phyloP scores from a whole-genome alignment of 2,329 filamentous ascomycete species.

The Drechslerella coelobrocha region DNA sequence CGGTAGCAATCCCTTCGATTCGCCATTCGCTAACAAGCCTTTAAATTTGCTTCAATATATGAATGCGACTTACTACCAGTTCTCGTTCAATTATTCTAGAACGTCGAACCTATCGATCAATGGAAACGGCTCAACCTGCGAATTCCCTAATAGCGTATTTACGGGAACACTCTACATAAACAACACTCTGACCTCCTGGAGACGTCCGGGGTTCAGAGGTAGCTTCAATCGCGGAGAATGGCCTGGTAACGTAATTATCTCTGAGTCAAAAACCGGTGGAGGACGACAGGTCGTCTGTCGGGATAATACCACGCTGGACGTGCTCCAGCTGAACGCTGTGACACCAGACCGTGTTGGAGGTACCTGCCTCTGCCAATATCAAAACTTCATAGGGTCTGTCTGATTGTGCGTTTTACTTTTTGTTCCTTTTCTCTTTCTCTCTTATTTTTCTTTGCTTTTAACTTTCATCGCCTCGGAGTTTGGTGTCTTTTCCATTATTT shows the following conservation, averaged over 20 bases:
- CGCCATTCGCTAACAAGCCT: conserved; percentile 16
- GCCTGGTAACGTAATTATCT: conserved; percentile 29
- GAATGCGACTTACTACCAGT: conserved; percentile 34
- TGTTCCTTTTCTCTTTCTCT: too few species aligned
- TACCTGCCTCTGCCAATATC: conserved; percentile 37
- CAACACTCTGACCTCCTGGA: conserved; percentile 21
- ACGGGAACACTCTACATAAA: conserved; percentile 39
- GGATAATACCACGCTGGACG: conserved; percentile 23
- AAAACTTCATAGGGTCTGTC: conserved; percentile 2
- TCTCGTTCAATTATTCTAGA: conserved; percentile 38
- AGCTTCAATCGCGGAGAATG: conserved; percentile 35
- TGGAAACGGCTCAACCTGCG: conserved; percentile 22
- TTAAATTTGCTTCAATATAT: conserved; percentile 31
- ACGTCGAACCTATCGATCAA: conserved; percentile 11
- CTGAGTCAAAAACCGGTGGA: conserved; percentile 26
- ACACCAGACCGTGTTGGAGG: conserved; percentile 14
- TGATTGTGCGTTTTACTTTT: too few species aligned
- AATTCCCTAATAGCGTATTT: conserved; percentile 36
- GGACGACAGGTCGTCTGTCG: conserved; percentile 40
- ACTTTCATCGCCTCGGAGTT: too few species aligned
- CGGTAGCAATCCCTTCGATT: conserved; percentile 30
- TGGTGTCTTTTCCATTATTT: too few species aligned
- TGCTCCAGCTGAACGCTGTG: conserved; percentile 19
- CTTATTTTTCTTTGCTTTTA: too few species aligned
- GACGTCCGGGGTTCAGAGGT: conserved; percentile 9